These are phyloP conservation scores for Protomyces inundatus DNA, from an alignment of 1,139 yeast genomes.

Conservation along the genomic window DNA sequence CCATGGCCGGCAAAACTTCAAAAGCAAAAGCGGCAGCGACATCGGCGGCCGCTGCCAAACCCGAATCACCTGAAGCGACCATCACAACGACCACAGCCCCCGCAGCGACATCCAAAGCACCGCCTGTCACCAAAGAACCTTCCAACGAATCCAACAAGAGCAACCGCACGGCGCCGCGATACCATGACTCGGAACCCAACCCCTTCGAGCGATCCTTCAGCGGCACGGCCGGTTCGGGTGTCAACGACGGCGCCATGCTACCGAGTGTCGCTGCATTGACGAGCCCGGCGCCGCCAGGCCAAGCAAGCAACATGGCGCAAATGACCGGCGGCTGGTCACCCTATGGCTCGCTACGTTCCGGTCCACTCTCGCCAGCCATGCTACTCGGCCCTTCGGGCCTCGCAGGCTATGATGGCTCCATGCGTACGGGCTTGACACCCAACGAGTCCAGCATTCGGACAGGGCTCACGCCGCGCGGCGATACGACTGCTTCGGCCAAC, in stretches of 20 bases:
- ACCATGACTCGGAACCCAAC: slow-evolving; percentile 58
- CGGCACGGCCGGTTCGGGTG: slow-evolving; percentile 40
- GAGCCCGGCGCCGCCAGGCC: slow-evolving; percentile 30
- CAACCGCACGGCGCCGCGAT: not conserved
- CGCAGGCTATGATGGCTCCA: slow-evolving; percentile 30
- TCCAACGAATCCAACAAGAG: not conserved
- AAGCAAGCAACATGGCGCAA: slow-evolving; percentile 26
- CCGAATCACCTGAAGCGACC: not conserved
- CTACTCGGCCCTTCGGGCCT: slow-evolving; percentile 28
- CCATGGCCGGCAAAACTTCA: too few relatives aligned
- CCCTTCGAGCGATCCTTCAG: slow-evolving; percentile 96
- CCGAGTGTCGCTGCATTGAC: slow-evolving; percentile 34
- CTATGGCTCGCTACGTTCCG: slow-evolving; percentile 28
- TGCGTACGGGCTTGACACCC: slow-evolving; percentile 34
- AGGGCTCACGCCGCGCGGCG: slow-evolving; percentile 41
- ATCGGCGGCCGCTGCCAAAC: not conserved
- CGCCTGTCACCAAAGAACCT: not conserved
- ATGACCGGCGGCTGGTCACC: slow-evolving; percentile 26
- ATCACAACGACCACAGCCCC: not conserved
- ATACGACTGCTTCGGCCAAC: slow-evolving; percentile 31
- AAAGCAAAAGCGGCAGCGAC: not conserved
- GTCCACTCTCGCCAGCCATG: slow-evolving; percentile 33
- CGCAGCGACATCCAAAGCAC: not conserved
- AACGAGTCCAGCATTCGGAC: slow-evolving; percentile 39
- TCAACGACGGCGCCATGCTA: slow-evolving; percentile 27